Base-by-base conservation (phyloP, 768 basidiomycete genomes). In the Suillus alpinus region DNA sequence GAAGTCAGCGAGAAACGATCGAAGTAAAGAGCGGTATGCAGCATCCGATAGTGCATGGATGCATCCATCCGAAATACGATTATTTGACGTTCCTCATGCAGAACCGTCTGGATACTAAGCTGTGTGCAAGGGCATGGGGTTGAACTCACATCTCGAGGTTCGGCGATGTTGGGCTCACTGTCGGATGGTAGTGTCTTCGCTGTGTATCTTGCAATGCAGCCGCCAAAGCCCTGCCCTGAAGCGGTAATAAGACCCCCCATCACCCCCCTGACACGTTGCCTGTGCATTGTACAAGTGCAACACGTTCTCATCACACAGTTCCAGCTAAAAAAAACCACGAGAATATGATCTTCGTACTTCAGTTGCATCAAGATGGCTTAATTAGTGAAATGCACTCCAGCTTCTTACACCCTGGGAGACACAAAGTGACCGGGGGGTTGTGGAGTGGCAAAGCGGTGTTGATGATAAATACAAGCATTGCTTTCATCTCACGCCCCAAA, bases 51-150 rank as follows among this genome's bases (percentile, higher is more conserved):
- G 4, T 39, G 20, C 43, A 40, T 49, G n/a, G n/a, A 43, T 53
- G 65, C 78, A 88, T 87, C 86, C 86, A 86, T 71, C 82, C 39
- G 23, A 37, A 51, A 49, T 29, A 43, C 23, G 23, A 37, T 26
- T 23, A 26, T 14, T 53, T 26, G 52, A 37, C 34, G 14, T 53
- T 23, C 52, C 36, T 23, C 52, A 1, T 10, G 36, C 36, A 23
- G 52, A 16, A 37, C 5, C 23, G 14, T 37, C 36, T 53, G 36
- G 52, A 18, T 53, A 26, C 23, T 53, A 4, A 53, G 52, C 52
- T 37, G 36, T 16, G 23, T 26, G 23, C 20, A 26, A 23, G 8
- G 20, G 14, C 1, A 53, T 53, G 5, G 34, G 23, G 23, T 37
- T 37, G 36, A 26, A 79, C 78, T 79, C 73, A 79, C 78, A 66